phyloP scores from a whole-genome alignment of 306 rosid species.

The Vicia sativa region DNA sequence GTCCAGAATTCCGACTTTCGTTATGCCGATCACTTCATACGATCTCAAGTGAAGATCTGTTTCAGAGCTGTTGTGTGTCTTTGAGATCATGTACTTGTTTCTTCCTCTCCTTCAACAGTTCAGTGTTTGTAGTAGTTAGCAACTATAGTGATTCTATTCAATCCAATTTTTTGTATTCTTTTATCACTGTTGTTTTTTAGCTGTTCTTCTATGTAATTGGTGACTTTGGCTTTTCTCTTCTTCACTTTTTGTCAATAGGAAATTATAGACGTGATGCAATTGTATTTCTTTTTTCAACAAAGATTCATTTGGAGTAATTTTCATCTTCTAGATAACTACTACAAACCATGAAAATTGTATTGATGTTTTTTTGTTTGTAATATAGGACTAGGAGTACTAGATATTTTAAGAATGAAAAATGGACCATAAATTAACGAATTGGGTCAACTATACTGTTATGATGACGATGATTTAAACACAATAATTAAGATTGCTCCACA shows the following conservation, averaged over 20 bases:
- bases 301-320: constrained; percentile 24
- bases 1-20: constrained; percentile 40
- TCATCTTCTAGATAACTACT: constrained; percentile 9
- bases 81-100: constrained; percentile 18
- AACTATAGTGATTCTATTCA: constrained; percentile 43
- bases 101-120: constrained; percentile 32
- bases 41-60: constrained; percentile 20
- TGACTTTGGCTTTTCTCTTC: constrained; percentile 22
- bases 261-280: not conserved
- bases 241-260: constrained; percentile 35
- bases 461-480: constrained; percentile 7
- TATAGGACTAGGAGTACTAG: too few species aligned
- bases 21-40: constrained; percentile 22
- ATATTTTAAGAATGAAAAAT: constrained; percentile 21
- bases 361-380: not conserved
- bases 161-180: constrained; percentile 52
- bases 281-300: too few species aligned
- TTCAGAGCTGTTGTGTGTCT: constrained; percentile 31
- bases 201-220: constrained; percentile 38
- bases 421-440: not conserved
- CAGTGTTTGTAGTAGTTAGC: constrained; percentile 21
- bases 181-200: constrained; percentile 38
- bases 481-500: constrained; percentile 27
- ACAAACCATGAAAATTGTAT: constrained; percentile 11
- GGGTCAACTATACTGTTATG: constrained; percentile 4